Percentiles rank a stretch among this genome's conserved stretches.
Evolutionary conservation across 2,329 filamentous ascomycete species (phyloP).

Genomic region (Fusarium austroafricanum): DNA sequence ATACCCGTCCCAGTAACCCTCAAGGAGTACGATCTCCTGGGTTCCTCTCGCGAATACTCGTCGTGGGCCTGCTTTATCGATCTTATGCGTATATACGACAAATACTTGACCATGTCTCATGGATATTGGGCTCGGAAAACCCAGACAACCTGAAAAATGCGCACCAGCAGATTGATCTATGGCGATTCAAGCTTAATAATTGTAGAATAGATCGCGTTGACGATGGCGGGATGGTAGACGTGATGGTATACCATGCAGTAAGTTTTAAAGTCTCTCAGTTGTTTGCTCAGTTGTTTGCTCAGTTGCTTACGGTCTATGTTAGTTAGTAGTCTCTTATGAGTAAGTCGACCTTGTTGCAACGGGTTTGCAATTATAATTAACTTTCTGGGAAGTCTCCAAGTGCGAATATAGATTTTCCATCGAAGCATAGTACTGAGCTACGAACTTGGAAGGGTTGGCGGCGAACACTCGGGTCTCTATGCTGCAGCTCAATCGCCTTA

Average conservation of each 20-base stretch:
- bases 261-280: neutral
- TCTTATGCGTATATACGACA: conserved; percentile 37
- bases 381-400: conserved; percentile 29
- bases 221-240: conserved; percentile 32
- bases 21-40: conserved; percentile 24
- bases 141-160: conserved; percentile 25
- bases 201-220: conserved; percentile 33
- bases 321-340: conserved; percentile 42
- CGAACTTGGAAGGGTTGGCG: conserved; percentile 4
- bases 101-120: conserved; percentile 29
- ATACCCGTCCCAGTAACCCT: conserved; percentile 33
- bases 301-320: conserved; percentile 14
- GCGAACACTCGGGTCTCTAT: conserved; percentile 5
- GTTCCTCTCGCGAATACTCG: conserved; percentile 13
- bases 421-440: neutral
- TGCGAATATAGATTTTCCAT: conserved; percentile 37
- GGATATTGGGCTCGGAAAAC: neutral
- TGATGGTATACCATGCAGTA: conserved; percentile 44
- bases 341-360: conserved; percentile 11
- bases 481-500: neutral
- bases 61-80: conserved; percentile 43
- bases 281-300: neutral
- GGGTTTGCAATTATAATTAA: neutral
- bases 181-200: conserved; percentile 30
- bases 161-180: conserved; percentile 27